These are phyloP conservation scores for Penicillium aurantiogriseum DNA, from an alignment of 2,329 filamentous ascomycete genomes.

Conservation along the genomic window DNA sequence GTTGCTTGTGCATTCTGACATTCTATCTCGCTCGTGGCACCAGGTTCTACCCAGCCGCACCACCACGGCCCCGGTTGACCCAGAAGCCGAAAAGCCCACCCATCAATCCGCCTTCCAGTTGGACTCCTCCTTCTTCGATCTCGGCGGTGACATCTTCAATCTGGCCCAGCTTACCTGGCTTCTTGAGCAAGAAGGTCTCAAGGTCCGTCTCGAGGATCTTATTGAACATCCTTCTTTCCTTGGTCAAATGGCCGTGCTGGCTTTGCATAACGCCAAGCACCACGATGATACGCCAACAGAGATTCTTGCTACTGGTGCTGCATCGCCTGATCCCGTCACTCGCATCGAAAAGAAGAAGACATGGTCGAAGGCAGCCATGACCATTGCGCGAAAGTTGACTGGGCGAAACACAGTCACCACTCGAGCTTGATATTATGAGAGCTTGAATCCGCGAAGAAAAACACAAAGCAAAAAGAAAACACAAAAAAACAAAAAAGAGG, in stretches of 20 bases:
- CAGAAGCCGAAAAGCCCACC: conserved; percentile 20
- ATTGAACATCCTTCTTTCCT: conserved; percentile 44
- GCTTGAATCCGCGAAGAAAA: background rate
- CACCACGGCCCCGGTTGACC: background rate
- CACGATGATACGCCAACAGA: conserved; percentile 15
- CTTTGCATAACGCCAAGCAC: conserved; percentile 28
- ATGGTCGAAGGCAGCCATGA: conserved; percentile 31
- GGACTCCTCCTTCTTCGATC: conserved; percentile 43
- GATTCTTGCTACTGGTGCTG: conserved; percentile 14
- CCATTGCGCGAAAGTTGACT: conserved; percentile 30
- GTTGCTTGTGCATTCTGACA: conserved; percentile 40
- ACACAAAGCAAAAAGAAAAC: background rate
- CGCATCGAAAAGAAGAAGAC: conserved; percentile 25
- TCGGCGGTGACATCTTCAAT: conserved; percentile 44
- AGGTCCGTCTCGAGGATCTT: conserved; percentile 41
- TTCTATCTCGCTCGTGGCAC: conserved; percentile 41
- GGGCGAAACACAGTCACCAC: conserved; percentile 23
- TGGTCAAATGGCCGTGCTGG: conserved; percentile 41
- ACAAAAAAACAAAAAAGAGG: background rate
- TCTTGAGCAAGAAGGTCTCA: conserved; percentile 41
- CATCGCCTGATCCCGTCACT: conserved; percentile 7
- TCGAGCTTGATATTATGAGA: conserved; percentile 15
- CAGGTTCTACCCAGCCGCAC: conserved; percentile 34
- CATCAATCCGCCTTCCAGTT: conserved; percentile 33
- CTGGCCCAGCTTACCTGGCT: conserved; percentile 44